Evolutionary conservation across 306 rosid genomes (phyloP), one percentile per base, ranked within the genome.

Genomic region (Macrotyloma uniflorum): DNA sequence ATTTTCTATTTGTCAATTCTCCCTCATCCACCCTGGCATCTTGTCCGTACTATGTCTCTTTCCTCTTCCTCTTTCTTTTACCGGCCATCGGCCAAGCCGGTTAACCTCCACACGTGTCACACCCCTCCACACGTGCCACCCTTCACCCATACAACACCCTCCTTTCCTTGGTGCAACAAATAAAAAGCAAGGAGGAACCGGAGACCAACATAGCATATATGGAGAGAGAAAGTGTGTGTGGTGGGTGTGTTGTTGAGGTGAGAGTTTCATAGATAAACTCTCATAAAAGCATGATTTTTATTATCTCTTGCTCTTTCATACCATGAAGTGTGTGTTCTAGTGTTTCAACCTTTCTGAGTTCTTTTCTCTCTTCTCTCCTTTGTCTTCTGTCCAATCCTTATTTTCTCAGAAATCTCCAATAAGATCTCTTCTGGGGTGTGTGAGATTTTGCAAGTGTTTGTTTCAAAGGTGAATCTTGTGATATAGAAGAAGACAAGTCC

Each of bases 111-210:
- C 88, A 75, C 86, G 86, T 75, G 82, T 64, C n/a, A 5, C 7
- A 5, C 55, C 9, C 49, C 8, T 5, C 62, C 84, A 35, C 88
- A 79, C 85, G 88, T 79, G 85, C 81, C 47, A 18, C 1, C 32
- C 35, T 51, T 55, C 90, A 22, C 86, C 86, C 93, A 82, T 84
- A 80, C 85, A 80, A 65, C 70, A 65, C 73, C 73, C 82, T 54
- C 50, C 79, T 78, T 82, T 87, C 85, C 84, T 76, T 87, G 95
- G 96, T 90, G 95, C 98, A 93, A 93, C 98, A 87, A 79, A 86
- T 83, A 83, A 79, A 86, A 88, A 61, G 83, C 83, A 75, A 75
- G 87, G 75, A 87, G 80, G 79, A 85, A 47, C 68, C 28, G 67
- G 67, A 73, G 49, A 70, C 9, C 67, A 18, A 51, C 65, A 22